Evolutionary conservation across 2,329 filamentous ascomycete genomes (phyloP), one percentile per base, ranked within the genome.

Genomic region (Berkeleyomyces basicola): DNA sequence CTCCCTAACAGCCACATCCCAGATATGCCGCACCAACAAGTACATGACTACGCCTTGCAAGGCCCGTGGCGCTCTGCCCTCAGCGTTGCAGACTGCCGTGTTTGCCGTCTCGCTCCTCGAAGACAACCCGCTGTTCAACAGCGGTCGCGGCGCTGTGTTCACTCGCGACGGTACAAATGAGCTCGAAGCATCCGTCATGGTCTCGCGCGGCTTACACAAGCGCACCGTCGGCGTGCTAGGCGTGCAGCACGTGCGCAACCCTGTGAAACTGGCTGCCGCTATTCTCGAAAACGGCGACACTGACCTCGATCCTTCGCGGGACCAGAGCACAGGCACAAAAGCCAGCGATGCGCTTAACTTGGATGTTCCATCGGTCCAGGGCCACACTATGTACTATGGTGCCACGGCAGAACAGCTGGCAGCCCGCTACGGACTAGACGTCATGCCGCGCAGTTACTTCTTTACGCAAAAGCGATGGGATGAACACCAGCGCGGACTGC

Each of bases 151-250:
- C 61, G 88, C 90, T 59, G 90, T 95, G 23, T 96, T 95, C 72
- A 95, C 89, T 0, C 82, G 85, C 59, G 84, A 86, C 67, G 91
- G 90, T 16, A 80, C 84, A 66, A 90, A 91, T 71, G 88, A 96
- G 74, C 83, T 95, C 65, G 90, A 96, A 74, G 88, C 88, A 1
- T 88, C 84, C 7, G 82, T 95, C 60, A 95, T 95, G 90, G 87
- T 95, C 0, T 87, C 86, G 1, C 78, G 79, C 37, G 86, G 85
- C 0, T 77, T 78, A 63, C 79, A 82, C 47, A 96, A 95, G 76
- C 82, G 88, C 43, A 89, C 84, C 14, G 87, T 88, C 0, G 88
- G 88, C 2, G 83, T 90, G 4, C 88, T 88, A 74, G 82, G 88
- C 2, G 72, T 95, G 11, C 79, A 78, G 4, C 82, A 78, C 49